Base-by-base conservation (phyloP, 768 basidiomycete species). In the Dentipellis fragilis region DNA sequence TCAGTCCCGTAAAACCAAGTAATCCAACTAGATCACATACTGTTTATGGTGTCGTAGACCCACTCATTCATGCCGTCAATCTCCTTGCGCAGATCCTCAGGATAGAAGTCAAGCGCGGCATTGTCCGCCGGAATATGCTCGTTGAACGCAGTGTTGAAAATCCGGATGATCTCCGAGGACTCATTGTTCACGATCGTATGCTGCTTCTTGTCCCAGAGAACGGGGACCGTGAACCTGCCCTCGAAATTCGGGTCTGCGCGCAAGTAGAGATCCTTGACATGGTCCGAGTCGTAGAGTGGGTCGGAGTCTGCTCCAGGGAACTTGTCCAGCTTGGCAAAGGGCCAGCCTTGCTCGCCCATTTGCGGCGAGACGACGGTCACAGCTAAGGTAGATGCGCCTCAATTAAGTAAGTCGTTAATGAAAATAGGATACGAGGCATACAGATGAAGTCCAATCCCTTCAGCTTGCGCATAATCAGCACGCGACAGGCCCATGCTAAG, bases 141-240 rank as follows among this genome's bases (percentile, higher is more conserved):
- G 67, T 96, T 84, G 73, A 95, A 94, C 1, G 79, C 85, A 7
- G 78, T 76, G 71, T 99, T 97, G 72, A 98, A 80, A 8, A 95
- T 88, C 55, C 95, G 85, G 65, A 98, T 92, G 66, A 98, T 93
- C 71, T 98, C 95, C 2, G 88, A 84, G 60, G 84, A 87, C 67
- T 99, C 95, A 67, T 97, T 98, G 74, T 93, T 97, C 56, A 99
- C 96, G 61, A 97, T 87, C 40, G 86, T 87, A 47, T 85, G 72
- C 45, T 67, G 72, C 68, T 94, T 89, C 74, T 84, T 94, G 72
- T 98, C 96, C 90, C 92, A 99, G 5, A 99, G 75, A 36, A 92
- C 71, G 5, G 93, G 93, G 9, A 93, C 89, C 1, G 92, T 93
- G 74, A 91, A 92, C 39, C 85, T 77, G 52, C 90, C 91, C 2